Conservation (phyloP, 495 filamentous ascomycete genomes). For the Podospora pseudoanserina region DNA sequence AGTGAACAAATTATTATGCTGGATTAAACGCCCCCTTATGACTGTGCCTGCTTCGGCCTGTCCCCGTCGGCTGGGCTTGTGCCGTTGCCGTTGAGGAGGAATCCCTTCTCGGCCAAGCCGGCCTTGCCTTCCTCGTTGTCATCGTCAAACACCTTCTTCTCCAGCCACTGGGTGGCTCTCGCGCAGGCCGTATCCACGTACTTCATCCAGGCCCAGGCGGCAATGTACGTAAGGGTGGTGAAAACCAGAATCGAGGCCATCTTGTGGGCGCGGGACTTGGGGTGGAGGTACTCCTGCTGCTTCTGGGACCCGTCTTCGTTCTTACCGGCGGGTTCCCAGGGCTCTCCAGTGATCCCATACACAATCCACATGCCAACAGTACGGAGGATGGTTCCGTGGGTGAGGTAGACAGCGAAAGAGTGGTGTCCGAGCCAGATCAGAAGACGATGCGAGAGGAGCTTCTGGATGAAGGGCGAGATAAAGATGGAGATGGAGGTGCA, state of each 20-base stretch:
- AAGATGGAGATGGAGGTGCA: constrained; percentile 53
- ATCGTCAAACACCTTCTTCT: constrained; percentile 55
- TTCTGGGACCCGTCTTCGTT: constrained; percentile 32
- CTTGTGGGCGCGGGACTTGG: constrained; percentile 38
- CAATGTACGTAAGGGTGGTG: constrained; percentile 51
- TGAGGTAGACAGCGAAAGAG: constrained; percentile 65
- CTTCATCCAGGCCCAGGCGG: constrained; percentile 60
- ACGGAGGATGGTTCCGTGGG: constrained; percentile 61
- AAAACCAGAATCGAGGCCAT: constrained; percentile 28
- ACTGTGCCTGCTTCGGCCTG: background rate
- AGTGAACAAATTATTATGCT: background rate
- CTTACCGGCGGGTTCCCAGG: constrained; percentile 34
- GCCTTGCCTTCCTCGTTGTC: constrained; percentile 31
- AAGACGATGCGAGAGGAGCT: constrained; percentile 51
- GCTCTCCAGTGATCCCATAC: constrained; percentile 55
- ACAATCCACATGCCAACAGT: constrained; percentile 60
- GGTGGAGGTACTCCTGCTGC: constrained; percentile 32
- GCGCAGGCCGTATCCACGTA: constrained; percentile 65
- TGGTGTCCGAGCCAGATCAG: constrained; percentile 65
- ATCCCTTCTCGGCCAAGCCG: constrained; percentile 32
- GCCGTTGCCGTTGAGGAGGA: constrained; percentile 21
- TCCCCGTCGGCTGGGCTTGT: background rate
- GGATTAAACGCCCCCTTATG: background rate
- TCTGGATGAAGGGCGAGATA: constrained; percentile 53
- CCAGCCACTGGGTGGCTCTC: constrained; percentile 53